phyloP scores from a whole-genome alignment of 2,329 filamentous ascomycete genomes.

The Colletotrichum cordylinicola region DNA sequence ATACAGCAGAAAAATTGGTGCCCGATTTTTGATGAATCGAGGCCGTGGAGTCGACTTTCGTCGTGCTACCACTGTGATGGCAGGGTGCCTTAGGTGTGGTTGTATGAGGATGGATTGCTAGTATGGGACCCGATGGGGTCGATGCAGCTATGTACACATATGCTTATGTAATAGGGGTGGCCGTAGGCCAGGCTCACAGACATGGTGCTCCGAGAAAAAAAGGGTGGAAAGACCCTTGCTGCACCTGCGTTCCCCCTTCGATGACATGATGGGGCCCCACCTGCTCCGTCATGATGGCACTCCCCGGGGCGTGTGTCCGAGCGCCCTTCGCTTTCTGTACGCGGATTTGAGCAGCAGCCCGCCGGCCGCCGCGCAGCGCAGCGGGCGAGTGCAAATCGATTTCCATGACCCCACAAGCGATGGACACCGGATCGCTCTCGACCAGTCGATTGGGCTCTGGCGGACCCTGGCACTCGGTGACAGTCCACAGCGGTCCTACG shows the following conservation, averaged over 20 bases:
- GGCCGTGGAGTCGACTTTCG: too few species aligned
- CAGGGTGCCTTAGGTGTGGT: too few species aligned
- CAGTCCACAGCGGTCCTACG: neutral
- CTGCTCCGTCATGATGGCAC: slow-evolving; percentile 1
- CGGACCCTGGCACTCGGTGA: slow-evolving; percentile 1
- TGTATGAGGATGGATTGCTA: too few species aligned
- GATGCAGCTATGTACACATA: too few species aligned
- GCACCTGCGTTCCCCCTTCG: slow-evolving; percentile 7
- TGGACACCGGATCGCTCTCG: neutral
- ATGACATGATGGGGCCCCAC: slow-evolving; percentile 20
- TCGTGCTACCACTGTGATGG: too few species aligned
- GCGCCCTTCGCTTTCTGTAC: neutral
- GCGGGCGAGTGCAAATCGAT: neutral
- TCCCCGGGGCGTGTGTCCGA: neutral
- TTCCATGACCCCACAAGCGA: neutral
- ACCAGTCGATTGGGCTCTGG: neutral
- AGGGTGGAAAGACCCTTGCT: slow-evolving; percentile 9
- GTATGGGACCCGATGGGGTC: too few species aligned
- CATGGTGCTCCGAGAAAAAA: neutral
- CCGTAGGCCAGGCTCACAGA: too few species aligned
- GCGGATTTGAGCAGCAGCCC: neutral
- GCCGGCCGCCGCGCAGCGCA: neutral
- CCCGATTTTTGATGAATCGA: too few species aligned
- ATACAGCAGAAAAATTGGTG: too few species aligned
- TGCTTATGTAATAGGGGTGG: too few species aligned